Conservation (phyloP, 2,329 filamentous ascomycete genomes). For the Aureobasidium zeae region DNA sequence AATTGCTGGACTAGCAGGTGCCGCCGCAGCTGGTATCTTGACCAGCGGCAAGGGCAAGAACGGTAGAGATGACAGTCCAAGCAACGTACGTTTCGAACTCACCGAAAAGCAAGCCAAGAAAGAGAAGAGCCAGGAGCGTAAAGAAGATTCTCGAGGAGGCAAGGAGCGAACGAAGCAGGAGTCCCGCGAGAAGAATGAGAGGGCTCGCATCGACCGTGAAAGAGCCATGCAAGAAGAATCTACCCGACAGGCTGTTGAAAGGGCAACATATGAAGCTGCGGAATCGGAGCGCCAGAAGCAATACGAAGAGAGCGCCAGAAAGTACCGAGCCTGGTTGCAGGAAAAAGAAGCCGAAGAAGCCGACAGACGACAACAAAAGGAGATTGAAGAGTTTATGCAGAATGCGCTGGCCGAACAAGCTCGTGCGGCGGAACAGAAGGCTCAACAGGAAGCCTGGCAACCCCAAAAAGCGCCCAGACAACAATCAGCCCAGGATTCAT, state of each 20-base stretch:
- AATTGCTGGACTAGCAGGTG: slow-evolving; percentile 35
- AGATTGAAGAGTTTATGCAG: slow-evolving; percentile 16
- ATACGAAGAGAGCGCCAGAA: slow-evolving; percentile 19
- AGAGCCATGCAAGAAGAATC: slow-evolving; percentile 29
- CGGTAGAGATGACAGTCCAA: slow-evolving; percentile 27
- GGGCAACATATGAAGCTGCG: slow-evolving; percentile 17
- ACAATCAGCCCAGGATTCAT: not conserved
- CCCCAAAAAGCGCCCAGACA: not conserved
- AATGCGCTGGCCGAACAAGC: slow-evolving; percentile 6
- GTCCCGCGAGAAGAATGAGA: slow-evolving; percentile 23
- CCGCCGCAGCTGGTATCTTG: slow-evolving; percentile 30
- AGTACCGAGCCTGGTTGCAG: slow-evolving; percentile 5
- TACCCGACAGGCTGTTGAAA: slow-evolving; percentile 21
- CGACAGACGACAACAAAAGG: not conserved
- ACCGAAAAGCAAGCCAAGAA: slow-evolving; percentile 48
- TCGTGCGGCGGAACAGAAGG: slow-evolving; percentile 19
- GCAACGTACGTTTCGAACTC: slow-evolving; percentile 48
- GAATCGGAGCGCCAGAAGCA: slow-evolving; percentile 16
- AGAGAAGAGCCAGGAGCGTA: slow-evolving; percentile 33
- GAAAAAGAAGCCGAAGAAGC: slow-evolving; percentile 13
- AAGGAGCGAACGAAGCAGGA: slow-evolving; percentile 28
- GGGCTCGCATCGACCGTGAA: slow-evolving; percentile 23
- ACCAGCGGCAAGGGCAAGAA: slow-evolving; percentile 22
- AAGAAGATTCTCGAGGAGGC: slow-evolving; percentile 25
- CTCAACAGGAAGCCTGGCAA: slow-evolving; percentile 19